A percentile compares a stretch with the other conserved stretches of the same genome.
phyloP scores from a whole-genome alignment of 2,329 filamentous ascomycete genomes.

The Bisporella sp. region DNA sequence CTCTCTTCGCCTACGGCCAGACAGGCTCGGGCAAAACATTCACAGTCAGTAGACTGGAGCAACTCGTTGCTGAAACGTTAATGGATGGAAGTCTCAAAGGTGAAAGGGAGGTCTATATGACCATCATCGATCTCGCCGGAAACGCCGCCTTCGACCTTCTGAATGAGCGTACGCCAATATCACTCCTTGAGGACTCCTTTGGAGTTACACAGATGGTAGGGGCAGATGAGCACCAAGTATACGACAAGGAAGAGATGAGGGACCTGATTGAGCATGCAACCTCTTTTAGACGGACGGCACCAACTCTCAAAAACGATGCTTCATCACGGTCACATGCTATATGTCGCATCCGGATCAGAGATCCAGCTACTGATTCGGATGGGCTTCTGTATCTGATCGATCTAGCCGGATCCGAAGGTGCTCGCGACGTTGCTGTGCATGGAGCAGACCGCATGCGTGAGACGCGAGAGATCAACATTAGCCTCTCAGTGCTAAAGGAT shows the following conservation, averaged over 20 bases:
- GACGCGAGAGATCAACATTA: conserved; percentile 96
- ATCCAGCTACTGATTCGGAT: neutral
- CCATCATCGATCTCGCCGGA: conserved; percentile 88
- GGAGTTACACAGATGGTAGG: conserved; percentile 36
- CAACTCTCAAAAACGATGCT: conserved; percentile 24
- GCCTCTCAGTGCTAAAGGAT: conserved; percentile 63
- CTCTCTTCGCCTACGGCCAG: conserved; percentile 43
- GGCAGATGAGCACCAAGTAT: conserved; percentile 32
- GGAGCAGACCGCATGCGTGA: conserved; percentile 59
- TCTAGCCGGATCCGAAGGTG: neutral
- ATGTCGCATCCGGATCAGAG: neutral
- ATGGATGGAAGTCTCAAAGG: conserved; percentile 82
- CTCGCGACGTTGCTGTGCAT: neutral
- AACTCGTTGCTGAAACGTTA: conserved; percentile 34
- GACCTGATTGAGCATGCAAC: conserved; percentile 70
- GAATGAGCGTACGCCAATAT: conserved; percentile 33
- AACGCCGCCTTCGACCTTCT: conserved; percentile 53
- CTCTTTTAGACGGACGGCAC: conserved; percentile 34
- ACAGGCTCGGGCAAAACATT: conserved; percentile 43
- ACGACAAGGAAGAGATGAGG: conserved; percentile 56
- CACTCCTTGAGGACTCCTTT: conserved; percentile 39
- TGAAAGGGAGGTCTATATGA: conserved; percentile 82
- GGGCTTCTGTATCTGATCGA: neutral
- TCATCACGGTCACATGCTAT: neutral
- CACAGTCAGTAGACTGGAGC: conserved; percentile 36